Evolutionary conservation across 1,284 basidiomycete species (phyloP).

Genomic region (Pisolithus thermaeus): DNA sequence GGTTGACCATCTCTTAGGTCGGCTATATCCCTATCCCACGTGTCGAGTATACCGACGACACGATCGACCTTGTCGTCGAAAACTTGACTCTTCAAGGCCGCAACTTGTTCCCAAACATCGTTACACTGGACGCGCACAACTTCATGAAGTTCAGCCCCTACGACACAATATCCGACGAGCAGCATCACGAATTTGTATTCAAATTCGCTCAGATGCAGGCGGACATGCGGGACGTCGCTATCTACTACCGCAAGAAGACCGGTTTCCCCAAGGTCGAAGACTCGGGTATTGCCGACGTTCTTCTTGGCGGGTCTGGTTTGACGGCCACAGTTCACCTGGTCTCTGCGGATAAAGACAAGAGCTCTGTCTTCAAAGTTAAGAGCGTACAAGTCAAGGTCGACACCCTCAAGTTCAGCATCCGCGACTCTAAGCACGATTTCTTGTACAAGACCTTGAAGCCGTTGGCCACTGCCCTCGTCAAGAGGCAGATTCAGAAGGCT

Average conservation of each 20-base stretch:
- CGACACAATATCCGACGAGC: slow-evolving; percentile 48
- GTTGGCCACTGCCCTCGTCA: slow-evolving; percentile 76
- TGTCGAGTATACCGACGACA: slow-evolving; percentile 85
- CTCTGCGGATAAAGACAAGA: slow-evolving; percentile 57
- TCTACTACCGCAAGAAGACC: slow-evolving; percentile 77
- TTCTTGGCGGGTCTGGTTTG: slow-evolving; percentile 78
- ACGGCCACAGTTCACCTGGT: slow-evolving; percentile 60
- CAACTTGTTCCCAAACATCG: slow-evolving; percentile 77
- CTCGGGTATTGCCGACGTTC: slow-evolving; percentile 88
- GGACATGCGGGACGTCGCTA: slow-evolving; percentile 90
- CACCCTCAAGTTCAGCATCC: slow-evolving; percentile 85
- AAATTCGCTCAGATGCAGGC: slow-evolving; percentile 85
- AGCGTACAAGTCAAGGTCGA: slow-evolving; percentile 77
- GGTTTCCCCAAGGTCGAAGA: slow-evolving; percentile 81
- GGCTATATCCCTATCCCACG: slow-evolving; percentile 90
- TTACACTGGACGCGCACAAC: slow-evolving; percentile 81
- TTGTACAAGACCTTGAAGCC: slow-evolving; percentile 81
- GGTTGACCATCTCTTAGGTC: slow-evolving; percentile 38
- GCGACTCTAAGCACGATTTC: slow-evolving; percentile 88
- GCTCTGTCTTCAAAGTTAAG: slow-evolving; percentile 76
- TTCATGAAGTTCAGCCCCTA: slow-evolving; percentile 82
- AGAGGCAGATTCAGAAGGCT: slow-evolving; percentile 86
- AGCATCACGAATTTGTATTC: slow-evolving; percentile 66
- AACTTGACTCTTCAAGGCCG: slow-evolving; percentile 86
- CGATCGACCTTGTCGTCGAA: slow-evolving; percentile 88